phyloP scores from a whole-genome alignment of 1,284 basidiomycete genomes.

The Rhodofomes roseus region DNA sequence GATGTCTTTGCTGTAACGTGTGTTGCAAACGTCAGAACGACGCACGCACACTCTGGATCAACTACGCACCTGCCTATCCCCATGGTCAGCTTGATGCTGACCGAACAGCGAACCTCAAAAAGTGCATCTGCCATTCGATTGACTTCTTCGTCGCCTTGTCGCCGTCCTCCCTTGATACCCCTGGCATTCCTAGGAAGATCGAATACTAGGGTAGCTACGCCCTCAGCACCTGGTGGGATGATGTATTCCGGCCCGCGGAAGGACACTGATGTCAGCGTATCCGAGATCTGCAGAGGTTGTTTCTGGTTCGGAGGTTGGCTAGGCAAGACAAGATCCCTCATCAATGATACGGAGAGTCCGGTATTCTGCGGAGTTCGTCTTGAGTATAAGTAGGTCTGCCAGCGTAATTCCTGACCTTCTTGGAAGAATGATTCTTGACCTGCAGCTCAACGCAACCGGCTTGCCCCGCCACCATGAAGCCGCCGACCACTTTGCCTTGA shows the following conservation, averaged over 20 bases:
- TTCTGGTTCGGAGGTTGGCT: conserved; percentile 36
- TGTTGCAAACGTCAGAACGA: background rate
- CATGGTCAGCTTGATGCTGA: conserved; percentile 56
- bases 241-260: conserved; percentile 71
- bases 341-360: conserved; percentile 55
- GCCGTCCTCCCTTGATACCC: conserved; percentile 53
- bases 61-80: conserved; percentile 54
- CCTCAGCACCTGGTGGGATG: conserved; percentile 66
- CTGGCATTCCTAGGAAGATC: conserved; percentile 63
- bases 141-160: conserved; percentile 32
- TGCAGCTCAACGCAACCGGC: conserved; percentile 68
- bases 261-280: conserved; percentile 62
- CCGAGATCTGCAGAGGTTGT: conserved; percentile 54
- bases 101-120: conserved; percentile 60
- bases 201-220: conserved; percentile 71
- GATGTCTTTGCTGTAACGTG: conserved; percentile 65
- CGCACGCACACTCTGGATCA: background rate
- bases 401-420: conserved; percentile 49
- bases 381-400: conserved; percentile 8
- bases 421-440: conserved; percentile 73
- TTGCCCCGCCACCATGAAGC: conserved; percentile 61
- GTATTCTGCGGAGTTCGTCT: conserved; percentile 46
- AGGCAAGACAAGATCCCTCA: conserved; percentile 55
- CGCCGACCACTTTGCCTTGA: conserved; percentile 60
- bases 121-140: conserved; percentile 41